These are phyloP conservation scores for Pueraria montana DNA, from an alignment of 306 rosid genomes.

Conservation along the genomic window DNA sequence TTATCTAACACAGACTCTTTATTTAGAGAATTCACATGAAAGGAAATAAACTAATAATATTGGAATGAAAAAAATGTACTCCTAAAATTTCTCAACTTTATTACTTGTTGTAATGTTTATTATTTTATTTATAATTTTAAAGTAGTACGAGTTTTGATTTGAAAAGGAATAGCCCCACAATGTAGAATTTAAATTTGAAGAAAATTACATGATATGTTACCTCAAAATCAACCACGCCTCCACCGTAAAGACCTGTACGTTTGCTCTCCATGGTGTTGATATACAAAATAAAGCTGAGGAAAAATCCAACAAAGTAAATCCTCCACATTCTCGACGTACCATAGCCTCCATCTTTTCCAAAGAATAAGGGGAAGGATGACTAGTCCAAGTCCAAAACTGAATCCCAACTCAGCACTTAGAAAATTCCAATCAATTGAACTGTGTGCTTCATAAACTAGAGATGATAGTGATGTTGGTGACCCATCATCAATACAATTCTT, in stretches of 20 bases:
- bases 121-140: too few species aligned
- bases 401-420: constrained; percentile 40
- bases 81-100: too few species aligned
- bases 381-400: constrained; percentile 19
- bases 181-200: not conserved
- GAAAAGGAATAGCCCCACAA: not conserved
- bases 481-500: not conserved
- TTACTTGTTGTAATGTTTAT: too few species aligned
- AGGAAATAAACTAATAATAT: too few species aligned
- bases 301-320: constrained; percentile 14
- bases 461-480: not conserved
- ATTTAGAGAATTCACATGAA: not conserved
- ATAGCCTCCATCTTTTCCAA: constrained; percentile 33
- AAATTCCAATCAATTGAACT: constrained; percentile 22
- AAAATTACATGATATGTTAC: not conserved
- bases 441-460: not conserved
- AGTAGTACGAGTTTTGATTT: not conserved
- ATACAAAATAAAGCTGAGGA: constrained; percentile 20
- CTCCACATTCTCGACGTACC: constrained; percentile 17
- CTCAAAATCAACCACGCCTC: not conserved
- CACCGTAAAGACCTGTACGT: constrained; percentile 26
- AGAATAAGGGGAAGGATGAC: constrained; percentile 11
- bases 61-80: too few species aligned
- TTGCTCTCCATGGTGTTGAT: not conserved
- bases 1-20: too few species aligned